A percentile compares a stretch with the other conserved stretches of the same genome.
phyloP scores from a whole-genome alignment of 129 eudicot genomes.

The Flaveria bidentis region DNA sequence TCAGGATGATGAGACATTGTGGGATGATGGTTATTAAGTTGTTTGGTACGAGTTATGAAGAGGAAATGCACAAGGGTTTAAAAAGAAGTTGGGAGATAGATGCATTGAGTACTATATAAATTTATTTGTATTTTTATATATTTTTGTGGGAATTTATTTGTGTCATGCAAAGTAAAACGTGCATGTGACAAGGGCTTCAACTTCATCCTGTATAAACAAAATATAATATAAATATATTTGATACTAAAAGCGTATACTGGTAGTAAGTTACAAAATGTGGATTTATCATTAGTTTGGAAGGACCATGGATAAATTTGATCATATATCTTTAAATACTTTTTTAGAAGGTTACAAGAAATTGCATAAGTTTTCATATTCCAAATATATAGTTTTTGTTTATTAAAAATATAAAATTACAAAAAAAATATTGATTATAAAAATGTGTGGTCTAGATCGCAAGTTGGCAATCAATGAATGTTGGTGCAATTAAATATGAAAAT shows the following conservation, averaged over 20 bases:
- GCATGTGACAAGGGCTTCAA: too few species aligned
- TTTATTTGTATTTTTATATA: too few species aligned
- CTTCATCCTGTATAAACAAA: too few species aligned
- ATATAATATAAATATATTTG: too few species aligned
- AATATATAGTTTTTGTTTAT: background rate
- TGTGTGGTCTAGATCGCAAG: background rate
- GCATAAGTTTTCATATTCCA: background rate
- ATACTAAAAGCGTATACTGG: too few species aligned
- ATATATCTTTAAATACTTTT: too few species aligned
- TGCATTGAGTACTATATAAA: background rate
- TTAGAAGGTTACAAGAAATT: background rate
- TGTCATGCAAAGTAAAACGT: too few species aligned
- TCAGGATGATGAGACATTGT: conserved; percentile 50
- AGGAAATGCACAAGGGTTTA: conserved; percentile 32
- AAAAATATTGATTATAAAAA: background rate
- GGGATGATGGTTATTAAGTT: conserved; percentile 27
- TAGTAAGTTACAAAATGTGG: too few species aligned
- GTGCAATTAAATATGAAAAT: conserved; percentile 5
- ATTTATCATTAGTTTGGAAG: too few species aligned
- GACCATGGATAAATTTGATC: too few species aligned
- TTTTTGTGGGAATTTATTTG: too few species aligned
- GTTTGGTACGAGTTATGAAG: conserved; percentile 35
- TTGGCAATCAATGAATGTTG: background rate
- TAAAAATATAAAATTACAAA: background rate
- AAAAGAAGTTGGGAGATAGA: conserved; percentile 36